A percentile compares a stretch with the other conserved stretches of the same genome.
These are phyloP conservation scores for Drosera capensis DNA, from an alignment of 148 eudicot species.

Conservation along the genomic window DNA sequence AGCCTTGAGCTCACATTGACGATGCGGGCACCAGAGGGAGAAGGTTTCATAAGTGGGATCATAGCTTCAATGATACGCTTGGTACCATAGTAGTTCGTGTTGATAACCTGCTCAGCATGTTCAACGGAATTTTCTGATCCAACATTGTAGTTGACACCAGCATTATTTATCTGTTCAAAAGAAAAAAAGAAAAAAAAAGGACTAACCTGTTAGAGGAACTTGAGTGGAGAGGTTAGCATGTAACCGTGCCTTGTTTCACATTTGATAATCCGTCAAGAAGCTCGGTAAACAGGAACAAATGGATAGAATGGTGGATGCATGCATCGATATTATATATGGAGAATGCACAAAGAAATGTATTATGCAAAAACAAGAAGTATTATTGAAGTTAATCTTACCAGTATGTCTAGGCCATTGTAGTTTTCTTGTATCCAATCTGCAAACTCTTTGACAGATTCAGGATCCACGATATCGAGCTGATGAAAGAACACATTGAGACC, in stretches of 20 bases:
- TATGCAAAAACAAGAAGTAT: no score
- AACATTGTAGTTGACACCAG: constrained; percentile 63
- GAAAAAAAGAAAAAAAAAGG: no score
- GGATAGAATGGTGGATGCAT: no score
- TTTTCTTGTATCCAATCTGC: constrained; percentile 46
- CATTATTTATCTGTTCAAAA: constrained; percentile 68
- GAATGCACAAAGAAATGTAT: no score
- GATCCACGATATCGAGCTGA: constrained; percentile 75
- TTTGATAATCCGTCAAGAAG: no score
- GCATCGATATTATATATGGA: no score
- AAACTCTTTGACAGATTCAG: constrained; percentile 39
- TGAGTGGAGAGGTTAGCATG: no score
- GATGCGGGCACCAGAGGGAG: constrained; percentile 67
- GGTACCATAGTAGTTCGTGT: constrained; percentile 74
- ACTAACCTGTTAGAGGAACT: no score
- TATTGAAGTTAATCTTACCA: no score
- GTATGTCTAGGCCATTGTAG: constrained; percentile 66
- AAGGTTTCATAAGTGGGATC: constrained; percentile 78
- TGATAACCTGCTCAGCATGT: constrained; percentile 59
- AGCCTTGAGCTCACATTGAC: constrained; percentile 77
- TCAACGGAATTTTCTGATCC: constrained; percentile 66
- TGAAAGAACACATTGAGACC: constrained; percentile 59
- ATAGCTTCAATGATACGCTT: constrained; percentile 61
- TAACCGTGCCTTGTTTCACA: no score
- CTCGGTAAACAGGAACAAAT: no score